These are phyloP conservation scores for Mortierella sp. DNA, from an alignment of 371 early-diverging fungal species.

Conservation along the genomic window DNA sequence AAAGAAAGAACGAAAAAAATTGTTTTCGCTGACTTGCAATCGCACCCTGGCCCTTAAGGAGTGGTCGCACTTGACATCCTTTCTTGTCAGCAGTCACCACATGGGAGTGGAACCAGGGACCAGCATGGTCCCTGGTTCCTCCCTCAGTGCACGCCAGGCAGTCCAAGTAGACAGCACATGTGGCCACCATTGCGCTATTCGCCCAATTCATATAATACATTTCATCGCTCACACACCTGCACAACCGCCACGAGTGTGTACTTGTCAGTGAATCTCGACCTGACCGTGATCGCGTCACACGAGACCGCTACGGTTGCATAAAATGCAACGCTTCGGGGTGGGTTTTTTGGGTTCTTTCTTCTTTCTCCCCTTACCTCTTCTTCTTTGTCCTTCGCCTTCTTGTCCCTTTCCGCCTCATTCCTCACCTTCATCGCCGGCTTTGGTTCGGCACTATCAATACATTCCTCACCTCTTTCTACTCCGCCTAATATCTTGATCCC, in stretches of 20 bases:
- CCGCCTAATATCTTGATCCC: not conserved
- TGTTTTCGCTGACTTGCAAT: not conserved
- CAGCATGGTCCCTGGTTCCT: too few relatives aligned
- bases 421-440: not conserved
- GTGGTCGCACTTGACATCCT: not conserved
- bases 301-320: not conserved
- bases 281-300: constrained; percentile 7
- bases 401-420: not conserved
- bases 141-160: too few relatives aligned
- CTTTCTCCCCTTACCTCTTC: not conserved
- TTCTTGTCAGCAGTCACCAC: not conserved
- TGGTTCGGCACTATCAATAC: not conserved
- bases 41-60: not conserved
- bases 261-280: too few relatives aligned
- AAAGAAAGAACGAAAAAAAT: constrained; percentile 11
- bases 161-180: too few relatives aligned
- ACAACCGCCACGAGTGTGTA: not conserved
- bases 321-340: not conserved
- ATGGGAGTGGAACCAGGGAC: too few relatives aligned
- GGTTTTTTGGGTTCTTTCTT: not conserved
- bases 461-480: not conserved
- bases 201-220: too few relatives aligned
- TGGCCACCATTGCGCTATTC: too few relatives aligned
- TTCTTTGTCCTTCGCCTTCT: not conserved
- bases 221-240: not conserved